Percentiles rank a stretch among this genome's conserved stretches.
Evolutionary conservation across 495 filamentous ascomycete species (phyloP).

Genomic region (Astrocystis sublimbata): DNA sequence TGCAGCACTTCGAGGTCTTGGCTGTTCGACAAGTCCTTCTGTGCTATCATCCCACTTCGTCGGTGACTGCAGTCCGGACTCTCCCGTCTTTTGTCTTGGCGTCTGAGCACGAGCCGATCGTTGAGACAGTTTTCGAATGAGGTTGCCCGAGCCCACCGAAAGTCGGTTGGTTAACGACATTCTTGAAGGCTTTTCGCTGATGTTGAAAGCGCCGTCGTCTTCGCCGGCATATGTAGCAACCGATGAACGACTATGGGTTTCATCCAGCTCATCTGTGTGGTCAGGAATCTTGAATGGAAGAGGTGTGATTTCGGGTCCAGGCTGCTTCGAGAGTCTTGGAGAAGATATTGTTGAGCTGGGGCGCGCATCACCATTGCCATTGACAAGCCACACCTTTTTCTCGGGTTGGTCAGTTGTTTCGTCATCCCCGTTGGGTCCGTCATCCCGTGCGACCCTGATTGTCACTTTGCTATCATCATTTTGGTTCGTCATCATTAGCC

Average conservation of each 20-base stretch:
- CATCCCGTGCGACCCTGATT: constrained; percentile 44
- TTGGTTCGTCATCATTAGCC: constrained; percentile 34
- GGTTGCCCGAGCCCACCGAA: constrained; percentile 47
- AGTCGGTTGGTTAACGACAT: constrained; percentile 43
- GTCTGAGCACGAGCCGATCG: constrained; percentile 26
- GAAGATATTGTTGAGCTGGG: constrained; percentile 21
- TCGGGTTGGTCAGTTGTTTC: constrained; percentile 37
- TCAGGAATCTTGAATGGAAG: constrained; percentile 62
- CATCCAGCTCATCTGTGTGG: constrained; percentile 44
- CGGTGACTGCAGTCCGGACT: constrained; percentile 26
- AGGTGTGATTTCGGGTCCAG: constrained; percentile 51
- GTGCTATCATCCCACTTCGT: constrained; percentile 35
- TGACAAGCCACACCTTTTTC: constrained; percentile 34
- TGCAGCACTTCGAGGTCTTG: constrained; percentile 24
- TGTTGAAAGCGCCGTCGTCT: constrained; percentile 30
- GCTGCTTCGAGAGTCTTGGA: constrained; percentile 17
- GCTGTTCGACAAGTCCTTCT: constrained; percentile 43
- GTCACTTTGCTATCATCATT: constrained; percentile 35
- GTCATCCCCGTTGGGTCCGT: constrained; percentile 27
- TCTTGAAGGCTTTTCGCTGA: constrained; percentile 28
- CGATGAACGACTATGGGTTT: constrained; percentile 55
- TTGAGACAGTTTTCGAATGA: constrained; percentile 50
- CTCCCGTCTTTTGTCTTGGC: constrained; percentile 21
- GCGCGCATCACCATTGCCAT: constrained; percentile 31
- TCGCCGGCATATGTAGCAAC: constrained; percentile 63